A percentile compares a stretch with the other conserved stretches of the same genome.
Conservation (phyloP, 176 grass and related monocot genomes). For the Neostapfia colusana region DNA sequence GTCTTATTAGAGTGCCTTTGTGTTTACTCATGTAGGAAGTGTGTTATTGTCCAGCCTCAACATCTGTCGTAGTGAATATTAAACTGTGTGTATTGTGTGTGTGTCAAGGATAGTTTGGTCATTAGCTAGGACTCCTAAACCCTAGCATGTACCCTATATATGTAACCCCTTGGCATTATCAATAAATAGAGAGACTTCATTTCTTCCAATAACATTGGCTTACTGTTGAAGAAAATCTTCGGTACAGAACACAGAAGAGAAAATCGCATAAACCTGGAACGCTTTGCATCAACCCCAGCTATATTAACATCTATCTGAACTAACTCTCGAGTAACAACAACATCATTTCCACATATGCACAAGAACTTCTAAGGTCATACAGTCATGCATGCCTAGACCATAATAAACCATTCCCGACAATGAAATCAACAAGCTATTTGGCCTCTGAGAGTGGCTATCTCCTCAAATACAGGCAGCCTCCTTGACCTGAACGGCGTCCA, state of each 20-base stretch:
- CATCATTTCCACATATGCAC: constrained; percentile 21
- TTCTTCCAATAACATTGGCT: background rate
- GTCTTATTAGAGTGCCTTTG: too few relatives aligned
- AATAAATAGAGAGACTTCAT: too few relatives aligned
- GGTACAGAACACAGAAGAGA: background rate
- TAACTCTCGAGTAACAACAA: constrained; percentile 6
- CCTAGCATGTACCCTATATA: too few relatives aligned
- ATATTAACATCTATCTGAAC: constrained; percentile 1
- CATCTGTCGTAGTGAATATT: too few relatives aligned
- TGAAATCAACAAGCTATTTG: constrained; percentile 75
- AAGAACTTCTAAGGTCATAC: constrained; percentile 22
- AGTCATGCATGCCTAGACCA: background rate
- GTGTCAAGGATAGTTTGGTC: too few relatives aligned
- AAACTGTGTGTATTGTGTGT: too few relatives aligned
- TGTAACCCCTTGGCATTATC: too few relatives aligned
- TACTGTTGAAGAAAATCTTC: background rate
- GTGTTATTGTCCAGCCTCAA: too few relatives aligned
- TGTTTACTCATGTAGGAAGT: too few relatives aligned
- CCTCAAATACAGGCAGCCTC: constrained; percentile 93
- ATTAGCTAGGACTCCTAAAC: too few relatives aligned
- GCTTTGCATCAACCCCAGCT: constrained; percentile 42
- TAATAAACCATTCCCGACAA: constrained; percentile 15
- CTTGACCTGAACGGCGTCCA: constrained; percentile 74
- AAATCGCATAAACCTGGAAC: background rate
- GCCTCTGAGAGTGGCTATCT: constrained; percentile 69